Base-by-base conservation (phyloP, 805 yeast species). In the Henningerozyma blattae region DNA sequence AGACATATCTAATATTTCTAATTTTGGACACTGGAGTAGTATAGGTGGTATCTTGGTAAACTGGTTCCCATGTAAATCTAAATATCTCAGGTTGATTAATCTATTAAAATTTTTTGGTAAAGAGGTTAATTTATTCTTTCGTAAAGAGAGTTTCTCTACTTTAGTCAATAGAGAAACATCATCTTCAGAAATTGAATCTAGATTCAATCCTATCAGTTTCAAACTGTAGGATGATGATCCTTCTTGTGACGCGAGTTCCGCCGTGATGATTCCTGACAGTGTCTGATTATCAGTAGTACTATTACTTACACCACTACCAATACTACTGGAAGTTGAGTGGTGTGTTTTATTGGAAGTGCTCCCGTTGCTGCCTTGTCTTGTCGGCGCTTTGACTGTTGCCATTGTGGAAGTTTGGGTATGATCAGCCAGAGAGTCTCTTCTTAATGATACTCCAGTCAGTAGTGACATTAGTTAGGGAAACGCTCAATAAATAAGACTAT, bases 1-100 rank as follows among this genome's bases (percentile, higher is more conserved):
- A 15, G 85, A 74, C 15, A 81, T 51, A 52, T 82, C 89, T 28
- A 82, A 54, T 33, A 75, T 74, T 45, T 78, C 87, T 35, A 82
- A 56, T 6, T 63, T 60, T 10, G 52, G 45, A 43, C 62, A 50
- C 25, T 52, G 51, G 18, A 52, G 38, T 38, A 72, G 45, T 5
- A 64, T 48, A 1, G 56, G 51, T 0, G 93, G 86, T 30, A 82
- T 65, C 30, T 57, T 62, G 3, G 61, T 43, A 33, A 83, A 63
- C 30, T 58, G 50, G 50, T 83, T 83, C 38, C 65, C 61, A 48
- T 81, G 80, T 30, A 83, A 54, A 51, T 82, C 89, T 36, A 83
- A 56, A 41, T 75, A 77, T 35, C 71, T 61, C 34, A 81, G 55
- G 29, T 61, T 56, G 12, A 62, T 44, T 37, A 79, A 45, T 7